A percentile compares a stretch with the other conserved stretches of the same genome.
phyloP scores from a whole-genome alignment of 805 yeast species.

The Metschnikowia reukaufii region DNA sequence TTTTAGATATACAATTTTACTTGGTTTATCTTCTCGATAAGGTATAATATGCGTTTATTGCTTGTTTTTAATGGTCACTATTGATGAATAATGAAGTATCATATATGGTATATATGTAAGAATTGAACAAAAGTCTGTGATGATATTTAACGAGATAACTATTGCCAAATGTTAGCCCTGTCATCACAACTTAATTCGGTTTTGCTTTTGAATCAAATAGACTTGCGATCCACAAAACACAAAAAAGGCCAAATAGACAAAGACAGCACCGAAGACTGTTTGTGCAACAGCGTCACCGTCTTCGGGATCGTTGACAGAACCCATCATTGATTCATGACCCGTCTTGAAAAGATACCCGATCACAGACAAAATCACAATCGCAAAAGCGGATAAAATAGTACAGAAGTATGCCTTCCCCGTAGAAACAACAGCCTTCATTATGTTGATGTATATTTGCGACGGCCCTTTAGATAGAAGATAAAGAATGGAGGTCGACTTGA shows the following conservation, averaged over 20 bases:
- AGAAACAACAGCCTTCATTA: conserved; percentile 47
- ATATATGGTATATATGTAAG: background rate
- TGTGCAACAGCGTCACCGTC: conserved; percentile 93
- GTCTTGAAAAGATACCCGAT: conserved; percentile 78
- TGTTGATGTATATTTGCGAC: background rate
- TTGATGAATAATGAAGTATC: no score
- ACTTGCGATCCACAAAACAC: conserved; percentile 90
- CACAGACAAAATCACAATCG: conserved; percentile 80
- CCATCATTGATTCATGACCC: conserved; percentile 89
- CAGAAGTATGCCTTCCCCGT: conserved; percentile 93
- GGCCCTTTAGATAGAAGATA: background rate
- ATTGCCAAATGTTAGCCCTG: background rate
- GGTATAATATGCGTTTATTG: no score
- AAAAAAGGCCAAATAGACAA: conserved; percentile 77
- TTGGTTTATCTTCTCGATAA: background rate
- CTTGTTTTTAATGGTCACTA: background rate
- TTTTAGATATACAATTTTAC: background rate
- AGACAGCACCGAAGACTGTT: conserved; percentile 86
- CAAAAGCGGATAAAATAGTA: conserved; percentile 89
- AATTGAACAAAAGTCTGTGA: conserved; percentile 1
- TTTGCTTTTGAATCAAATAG: conserved; percentile 58
- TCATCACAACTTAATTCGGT: conserved; percentile 50
- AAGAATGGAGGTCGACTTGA: background rate
- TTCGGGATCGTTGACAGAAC: conserved; percentile 85
- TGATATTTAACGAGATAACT: background rate